Evolutionary conservation across 2,329 filamentous ascomycete species (phyloP), one percentile per base, ranked within the genome.

Genomic region (Lasiodiplodia hormozganensis): DNA sequence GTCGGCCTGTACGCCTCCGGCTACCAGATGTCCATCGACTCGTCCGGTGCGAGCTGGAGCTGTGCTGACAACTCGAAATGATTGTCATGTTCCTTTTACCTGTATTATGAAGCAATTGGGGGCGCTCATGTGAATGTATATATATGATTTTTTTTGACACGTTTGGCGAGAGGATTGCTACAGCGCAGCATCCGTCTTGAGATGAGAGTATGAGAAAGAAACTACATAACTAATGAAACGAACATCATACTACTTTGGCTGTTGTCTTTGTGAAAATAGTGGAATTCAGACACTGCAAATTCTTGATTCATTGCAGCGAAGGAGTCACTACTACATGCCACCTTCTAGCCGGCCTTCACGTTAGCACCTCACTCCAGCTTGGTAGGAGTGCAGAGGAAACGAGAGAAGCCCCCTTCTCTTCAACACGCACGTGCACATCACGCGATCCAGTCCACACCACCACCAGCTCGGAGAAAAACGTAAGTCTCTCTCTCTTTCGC

Each of bases 1-100:
- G 78, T 78, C 14, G 82, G 82, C 57, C 82, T 82, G 11, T 84
- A 84, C 68, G 80, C 82, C 7, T 68, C 67, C 2, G 67, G 67
- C 51, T 56, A 68, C 51, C 51, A 54, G 38, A 65, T 68, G 67
- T 31, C 38, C 12, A 25, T 54, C n/a, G 23, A 65, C 14, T 40
- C 58, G 36, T 23, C 51, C 28, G 67, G 58, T 18, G n/a, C 12
- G 18, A 68, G 67, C 58, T 68, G 67, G 67, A 49, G 36, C 14
- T 68, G 67, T 51, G 58, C 67, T 5, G 67, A 68, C 28, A 68
- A 67, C 54, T 67, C 65, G 43, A 31, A 51, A 23, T 60, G 49
- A n/a, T 25, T 47, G 43, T 47, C n/a, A 47, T 47, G n/a, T 21
- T 47, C n/a, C 21, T n/a, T 47, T 47, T 21, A 10, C 10, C 8